phyloP scores from a whole-genome alignment of 1,139 yeast genomes.

The Candida pseudocylindracea region DNA sequence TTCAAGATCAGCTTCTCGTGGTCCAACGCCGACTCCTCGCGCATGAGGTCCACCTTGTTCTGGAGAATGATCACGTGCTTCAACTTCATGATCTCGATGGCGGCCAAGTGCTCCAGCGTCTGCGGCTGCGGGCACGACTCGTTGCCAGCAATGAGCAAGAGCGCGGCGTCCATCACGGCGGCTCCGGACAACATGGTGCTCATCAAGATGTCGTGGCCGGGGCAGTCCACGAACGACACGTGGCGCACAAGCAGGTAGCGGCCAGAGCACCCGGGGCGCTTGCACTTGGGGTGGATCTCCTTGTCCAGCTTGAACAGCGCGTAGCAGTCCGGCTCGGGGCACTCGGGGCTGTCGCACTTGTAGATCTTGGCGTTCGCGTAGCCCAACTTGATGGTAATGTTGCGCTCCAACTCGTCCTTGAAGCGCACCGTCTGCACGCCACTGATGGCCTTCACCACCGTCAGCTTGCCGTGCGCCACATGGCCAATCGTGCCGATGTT shows the following conservation, averaged over 20 bases:
- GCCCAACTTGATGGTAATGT: slow-evolving; percentile 94
- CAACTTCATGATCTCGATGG: slow-evolving; percentile 97
- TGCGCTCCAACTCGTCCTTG: slow-evolving; percentile 96
- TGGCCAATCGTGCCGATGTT: slow-evolving; percentile 79
- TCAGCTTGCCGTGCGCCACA: slow-evolving; percentile 98
- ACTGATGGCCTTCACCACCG: slow-evolving; percentile 96
- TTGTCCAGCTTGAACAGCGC: slow-evolving; percentile 85
- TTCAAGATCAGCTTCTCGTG: slow-evolving; percentile 83
- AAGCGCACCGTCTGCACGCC: slow-evolving; percentile 98
- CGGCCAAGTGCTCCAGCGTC: slow-evolving; percentile 97
- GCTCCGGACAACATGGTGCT: slow-evolving; percentile 99
- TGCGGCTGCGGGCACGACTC: slow-evolving; percentile 99
- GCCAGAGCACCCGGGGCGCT: slow-evolving; percentile 61
- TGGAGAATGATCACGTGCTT: slow-evolving; percentile 92
- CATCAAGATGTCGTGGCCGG: slow-evolving; percentile 99
- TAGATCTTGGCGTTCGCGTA: slow-evolving; percentile 98
- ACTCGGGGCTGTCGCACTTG: slow-evolving; percentile 67
- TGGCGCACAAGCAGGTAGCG: slow-evolving; percentile 84
- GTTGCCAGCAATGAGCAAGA: slow-evolving; percentile 89
- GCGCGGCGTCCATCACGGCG: slow-evolving; percentile 99
- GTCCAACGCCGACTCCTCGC: slow-evolving; percentile 89
- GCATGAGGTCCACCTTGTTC: slow-evolving; percentile 96
- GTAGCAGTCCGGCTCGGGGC: slow-evolving; percentile 93
- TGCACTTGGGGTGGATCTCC: slow-evolving; percentile 86
- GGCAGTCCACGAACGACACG: slow-evolving; percentile 97